Evolutionary conservation across 2,329 filamentous ascomycete genomes (phyloP).

Genomic region (Ophiostoma ulmi): DNA sequence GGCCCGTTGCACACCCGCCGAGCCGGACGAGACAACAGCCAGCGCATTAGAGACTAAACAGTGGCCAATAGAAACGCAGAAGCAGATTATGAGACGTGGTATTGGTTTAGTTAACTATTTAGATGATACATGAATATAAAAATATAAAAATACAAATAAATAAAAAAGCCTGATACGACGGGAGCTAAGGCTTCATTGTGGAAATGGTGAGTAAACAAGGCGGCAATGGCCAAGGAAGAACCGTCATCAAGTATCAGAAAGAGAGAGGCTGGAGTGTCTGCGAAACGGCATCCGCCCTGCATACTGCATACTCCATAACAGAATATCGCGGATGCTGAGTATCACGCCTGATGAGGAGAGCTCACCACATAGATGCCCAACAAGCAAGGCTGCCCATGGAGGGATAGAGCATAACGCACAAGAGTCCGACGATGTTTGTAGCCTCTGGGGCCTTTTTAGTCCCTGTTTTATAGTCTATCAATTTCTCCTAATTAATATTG

Average conservation of each 20-base stretch:
- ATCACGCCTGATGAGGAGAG: not conserved
- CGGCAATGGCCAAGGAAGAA: not conserved
- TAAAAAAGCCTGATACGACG: not conserved
- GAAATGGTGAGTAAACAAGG: not conserved
- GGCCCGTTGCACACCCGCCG: not conserved
- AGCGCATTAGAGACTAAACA: not conserved
- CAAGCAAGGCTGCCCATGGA: constrained; percentile 1
- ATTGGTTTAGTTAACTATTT: not conserved
- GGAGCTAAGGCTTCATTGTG: not conserved
- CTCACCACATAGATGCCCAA: not conserved
- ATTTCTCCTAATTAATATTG: not conserved
- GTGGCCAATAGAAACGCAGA: not conserved
- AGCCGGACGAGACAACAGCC: not conserved
- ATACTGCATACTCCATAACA: not conserved
- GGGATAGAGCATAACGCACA: too few relatives aligned
- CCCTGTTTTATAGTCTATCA: not conserved
- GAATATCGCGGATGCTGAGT: not conserved
- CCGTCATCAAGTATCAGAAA: not conserved
- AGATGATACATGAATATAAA: not conserved
- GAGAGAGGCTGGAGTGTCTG: not conserved
- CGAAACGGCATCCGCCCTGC: not conserved
- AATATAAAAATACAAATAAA: not conserved
- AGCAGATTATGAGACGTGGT: not conserved
- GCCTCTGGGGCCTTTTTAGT: too few relatives aligned
- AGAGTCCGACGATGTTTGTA: not conserved